Conservation (phyloP, 805 yeast genomes). For the Candida corydali region DNA sequence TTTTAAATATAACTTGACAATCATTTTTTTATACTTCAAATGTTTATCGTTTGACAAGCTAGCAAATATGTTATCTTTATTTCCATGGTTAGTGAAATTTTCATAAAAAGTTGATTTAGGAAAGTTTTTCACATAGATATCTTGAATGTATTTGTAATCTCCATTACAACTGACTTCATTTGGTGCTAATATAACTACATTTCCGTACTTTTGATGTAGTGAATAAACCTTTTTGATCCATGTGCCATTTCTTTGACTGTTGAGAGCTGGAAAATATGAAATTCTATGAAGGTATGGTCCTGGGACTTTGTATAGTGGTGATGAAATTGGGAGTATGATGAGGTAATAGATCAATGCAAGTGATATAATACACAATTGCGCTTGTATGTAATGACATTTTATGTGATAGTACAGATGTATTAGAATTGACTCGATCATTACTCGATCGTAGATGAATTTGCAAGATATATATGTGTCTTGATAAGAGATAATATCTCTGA, state of each 20-base stretch:
- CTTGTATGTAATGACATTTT: not conserved
- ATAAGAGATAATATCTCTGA: too few species aligned
- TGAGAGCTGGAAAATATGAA: constrained; percentile 29
- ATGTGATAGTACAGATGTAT: not conserved
- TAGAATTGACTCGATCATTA: not conserved
- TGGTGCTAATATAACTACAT: constrained; percentile 60
- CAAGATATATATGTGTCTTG: too few species aligned
- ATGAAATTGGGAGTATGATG: constrained; percentile 44
- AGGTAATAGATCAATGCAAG: constrained; percentile 23
- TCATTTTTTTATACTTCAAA: constrained; percentile 28
- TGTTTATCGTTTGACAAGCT: constrained; percentile 48
- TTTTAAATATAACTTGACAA: constrained; percentile 32
- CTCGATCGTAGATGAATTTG: too few species aligned
- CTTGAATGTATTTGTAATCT: constrained; percentile 46
- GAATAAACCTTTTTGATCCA: constrained; percentile 39
- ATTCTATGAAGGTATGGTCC: constrained; percentile 55
- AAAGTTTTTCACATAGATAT: constrained; percentile 53
- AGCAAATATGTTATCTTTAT: constrained; percentile 53
- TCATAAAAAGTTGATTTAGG: constrained; percentile 57
- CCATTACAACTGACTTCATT: constrained; percentile 55
- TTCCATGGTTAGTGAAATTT: constrained; percentile 56
- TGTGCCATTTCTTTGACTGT: constrained; percentile 42
- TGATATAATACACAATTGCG: not conserved
- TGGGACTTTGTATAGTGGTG: constrained; percentile 50
- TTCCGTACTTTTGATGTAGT: constrained; percentile 56